Conservation (phyloP, 805 yeast species). For the Starmerella bacillaris region DNA sequence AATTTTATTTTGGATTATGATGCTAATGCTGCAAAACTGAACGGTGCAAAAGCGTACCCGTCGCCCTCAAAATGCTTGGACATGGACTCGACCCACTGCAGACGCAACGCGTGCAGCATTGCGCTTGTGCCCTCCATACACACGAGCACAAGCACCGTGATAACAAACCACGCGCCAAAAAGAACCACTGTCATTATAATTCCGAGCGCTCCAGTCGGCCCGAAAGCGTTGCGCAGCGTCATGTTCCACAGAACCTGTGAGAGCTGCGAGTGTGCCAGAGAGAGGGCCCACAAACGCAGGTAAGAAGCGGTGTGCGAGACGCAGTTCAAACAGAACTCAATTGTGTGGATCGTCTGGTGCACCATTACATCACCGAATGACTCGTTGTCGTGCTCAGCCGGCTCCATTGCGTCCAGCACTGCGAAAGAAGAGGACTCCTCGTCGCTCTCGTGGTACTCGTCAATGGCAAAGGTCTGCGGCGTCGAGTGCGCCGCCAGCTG, state of each 20-base stretch:
- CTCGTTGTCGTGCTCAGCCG: background rate
- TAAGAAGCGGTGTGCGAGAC: conserved; percentile 96
- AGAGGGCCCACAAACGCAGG: conserved; percentile 88
- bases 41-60: conserved; percentile 78
- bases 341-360: conserved; percentile 93
- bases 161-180: conserved; percentile 87
- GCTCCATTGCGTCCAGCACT: too few relatives aligned
- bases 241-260: conserved; percentile 87
- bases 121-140: conserved; percentile 98
- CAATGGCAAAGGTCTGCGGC: conserved; percentile 17
- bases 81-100: conserved; percentile 99
- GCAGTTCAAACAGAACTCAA: conserved; percentile 91
- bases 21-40: conserved; percentile 33
- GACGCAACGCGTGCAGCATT: conserved; percentile 88
- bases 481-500: conserved; percentile 20
- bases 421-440: too few relatives aligned
- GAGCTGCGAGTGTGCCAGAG: conserved; percentile 90
- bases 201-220: conserved; percentile 45
- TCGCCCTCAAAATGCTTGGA: conserved; percentile 96
- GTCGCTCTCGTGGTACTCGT: conserved; percentile 18
- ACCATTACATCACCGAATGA: conserved; percentile 82
- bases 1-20: too few relatives aligned
- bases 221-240: conserved; percentile 77
- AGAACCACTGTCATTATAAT: conserved; percentile 52
- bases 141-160: conserved; percentile 81